Evolutionary conservation across 164 flowering plant genomes (phyloP).

Genomic region (Vitis labrusca): DNA sequence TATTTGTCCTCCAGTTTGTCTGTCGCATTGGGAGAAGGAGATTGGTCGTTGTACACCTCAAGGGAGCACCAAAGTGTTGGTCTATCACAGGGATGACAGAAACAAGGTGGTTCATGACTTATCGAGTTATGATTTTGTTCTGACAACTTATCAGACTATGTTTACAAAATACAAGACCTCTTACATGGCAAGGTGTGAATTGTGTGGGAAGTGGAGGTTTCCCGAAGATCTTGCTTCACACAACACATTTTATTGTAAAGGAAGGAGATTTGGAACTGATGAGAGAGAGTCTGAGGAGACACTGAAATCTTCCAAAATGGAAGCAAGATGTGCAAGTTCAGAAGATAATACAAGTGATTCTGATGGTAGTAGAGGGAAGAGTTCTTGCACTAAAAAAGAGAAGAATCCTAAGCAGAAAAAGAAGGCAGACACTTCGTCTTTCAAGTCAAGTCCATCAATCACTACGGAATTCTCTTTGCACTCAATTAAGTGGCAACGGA

Average conservation of each 20-base stretch:
- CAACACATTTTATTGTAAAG: too few species aligned
- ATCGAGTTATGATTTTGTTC: conserved; percentile 74
- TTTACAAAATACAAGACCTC: conserved; percentile 72
- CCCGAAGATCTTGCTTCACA: too few species aligned
- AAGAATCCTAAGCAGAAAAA: conserved; percentile 17
- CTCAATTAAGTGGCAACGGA: conserved; percentile 77
- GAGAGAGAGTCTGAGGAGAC: too few species aligned
- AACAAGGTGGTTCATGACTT: conserved; percentile 41
- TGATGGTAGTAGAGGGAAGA: too few species aligned
- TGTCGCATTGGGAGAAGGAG: conserved; percentile 80
- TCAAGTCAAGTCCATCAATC: not conserved
- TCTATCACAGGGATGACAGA: conserved; percentile 81
- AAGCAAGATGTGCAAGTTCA: too few species aligned
- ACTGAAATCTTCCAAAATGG: too few species aligned
- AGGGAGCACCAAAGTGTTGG: conserved; percentile 73
- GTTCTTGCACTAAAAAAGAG: not conserved
- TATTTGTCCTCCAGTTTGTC: conserved; percentile 85
- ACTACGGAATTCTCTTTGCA: conserved; percentile 53
- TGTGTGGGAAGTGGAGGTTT: conserved; percentile 52
- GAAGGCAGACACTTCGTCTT: not conserved
- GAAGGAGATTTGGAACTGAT: too few species aligned
- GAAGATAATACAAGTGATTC: too few species aligned
- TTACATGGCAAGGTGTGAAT: conserved; percentile 65
- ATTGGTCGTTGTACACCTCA: conserved; percentile 59
- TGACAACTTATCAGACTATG: conserved; percentile 76